phyloP scores from a whole-genome alignment of 2,329 filamentous ascomycete species.

The Colletotrichum tropicale region DNA sequence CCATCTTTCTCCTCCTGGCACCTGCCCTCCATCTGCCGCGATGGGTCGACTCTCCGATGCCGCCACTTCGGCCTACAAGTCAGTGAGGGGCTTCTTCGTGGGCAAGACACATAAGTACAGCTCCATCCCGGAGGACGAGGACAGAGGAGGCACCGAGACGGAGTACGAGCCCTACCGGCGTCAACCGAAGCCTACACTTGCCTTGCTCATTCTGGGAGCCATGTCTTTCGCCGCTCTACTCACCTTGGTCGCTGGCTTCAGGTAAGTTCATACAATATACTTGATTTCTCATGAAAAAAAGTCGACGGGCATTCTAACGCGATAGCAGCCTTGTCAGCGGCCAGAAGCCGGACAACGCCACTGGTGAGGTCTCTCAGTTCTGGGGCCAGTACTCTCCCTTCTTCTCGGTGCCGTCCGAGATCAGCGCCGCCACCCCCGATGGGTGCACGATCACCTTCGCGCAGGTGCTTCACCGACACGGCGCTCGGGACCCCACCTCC shows the following conservation, averaged over 20 bases:
- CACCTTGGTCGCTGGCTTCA: neutral
- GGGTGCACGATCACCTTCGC: constrained; percentile 81
- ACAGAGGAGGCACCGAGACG: constrained; percentile 1
- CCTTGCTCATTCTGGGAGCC: constrained; percentile 24
- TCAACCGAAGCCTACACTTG: constrained; percentile 19
- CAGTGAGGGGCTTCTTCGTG: constrained; percentile 22
- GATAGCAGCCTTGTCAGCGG: constrained; percentile 16
- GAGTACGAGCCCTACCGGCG: constrained; percentile 19
- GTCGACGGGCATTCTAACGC: neutral
- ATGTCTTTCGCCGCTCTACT: constrained; percentile 19
- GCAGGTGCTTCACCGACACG: constrained; percentile 83
- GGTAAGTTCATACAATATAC: neutral
- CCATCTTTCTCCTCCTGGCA: neutral
- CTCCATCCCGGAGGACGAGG: constrained; percentile 25
- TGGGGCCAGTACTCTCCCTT: constrained; percentile 93
- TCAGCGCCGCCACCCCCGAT: constrained; percentile 63
- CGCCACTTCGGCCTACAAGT: constrained; percentile 6
- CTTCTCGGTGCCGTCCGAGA: constrained; percentile 74
- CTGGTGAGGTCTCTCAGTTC: constrained; percentile 56
- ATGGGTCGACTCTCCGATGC: constrained; percentile 16
- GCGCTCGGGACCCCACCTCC: constrained; percentile 79
- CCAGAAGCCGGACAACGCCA: neutral
- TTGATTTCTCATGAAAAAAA: neutral
- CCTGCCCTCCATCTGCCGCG: neutral
- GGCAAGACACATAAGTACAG: constrained; percentile 31